Evolutionary conservation across 2,329 filamentous ascomycete species (phyloP), one percentile per base, ranked within the genome.

Genomic region (Cercospora beticola): DNA sequence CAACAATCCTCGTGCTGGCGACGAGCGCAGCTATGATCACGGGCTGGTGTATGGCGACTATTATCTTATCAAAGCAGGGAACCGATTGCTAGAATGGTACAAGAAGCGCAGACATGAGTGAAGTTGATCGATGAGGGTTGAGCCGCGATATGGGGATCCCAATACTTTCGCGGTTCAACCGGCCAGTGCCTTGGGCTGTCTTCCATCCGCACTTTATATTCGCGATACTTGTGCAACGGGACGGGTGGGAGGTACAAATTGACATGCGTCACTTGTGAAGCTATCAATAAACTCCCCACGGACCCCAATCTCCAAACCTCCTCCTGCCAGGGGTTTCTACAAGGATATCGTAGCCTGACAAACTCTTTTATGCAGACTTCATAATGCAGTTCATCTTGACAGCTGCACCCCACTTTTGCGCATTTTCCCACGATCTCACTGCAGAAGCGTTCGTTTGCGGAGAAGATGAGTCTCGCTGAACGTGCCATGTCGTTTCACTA

Each of bases 1-100:
- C 33, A 72, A 71, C 33, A 72, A 72, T 36, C 68, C 66, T 7
- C 30, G 46, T 14, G 70, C 70, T 12, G 64, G 68, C 14, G 59
- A 69, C 28, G 68, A 61, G 9, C 62, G 49, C 52, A 72, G 64
- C 14, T 72, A 64, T 26, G 68, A 71, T 31, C 65, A 61, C 12
- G 70, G 70, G 16, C 46, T 72, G 33, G 65, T 67, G 16, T 72
- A 72, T 52, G 70, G 68, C 4, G 68, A 72, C 57, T 71, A 65
- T 43, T 71, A 72, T 40, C 57, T 72, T 4, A 62, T 72, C 16
- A 67, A 72, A 18, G 70, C 68, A 40, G 68, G 67, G 2, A 65
- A 72, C 28, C 59, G 70, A 26, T 46, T 72, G 46, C 62, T 65
- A 56, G 18, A 63, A 33, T 36, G 56, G 56, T 33, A 33, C 28